Evolutionary conservation across 2,329 filamentous ascomycete genomes (phyloP).

Genomic region (Xylaria arbuscula): DNA sequence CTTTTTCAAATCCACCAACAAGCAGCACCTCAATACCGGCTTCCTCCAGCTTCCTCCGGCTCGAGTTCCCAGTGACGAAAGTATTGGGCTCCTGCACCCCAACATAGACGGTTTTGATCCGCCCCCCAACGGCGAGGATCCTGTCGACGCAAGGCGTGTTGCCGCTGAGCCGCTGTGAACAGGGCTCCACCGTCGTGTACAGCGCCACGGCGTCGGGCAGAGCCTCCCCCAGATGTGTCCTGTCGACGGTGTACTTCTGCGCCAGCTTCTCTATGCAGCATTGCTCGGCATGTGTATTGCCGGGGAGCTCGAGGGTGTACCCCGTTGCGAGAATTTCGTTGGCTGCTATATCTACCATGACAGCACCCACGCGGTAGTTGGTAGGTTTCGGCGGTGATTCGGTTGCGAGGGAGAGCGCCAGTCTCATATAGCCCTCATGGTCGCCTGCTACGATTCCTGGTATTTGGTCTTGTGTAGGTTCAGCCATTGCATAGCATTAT

Average conservation of each 20-base stretch:
- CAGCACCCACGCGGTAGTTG: constrained; percentile 94
- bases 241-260: constrained; percentile 58
- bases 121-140: constrained; percentile 71
- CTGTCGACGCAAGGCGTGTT: constrained; percentile 83
- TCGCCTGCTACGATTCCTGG: constrained; percentile 52
- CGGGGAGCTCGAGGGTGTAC: constrained; percentile 88
- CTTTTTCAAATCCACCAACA: constrained; percentile 78
- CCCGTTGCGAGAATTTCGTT: constrained; percentile 78
- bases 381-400: constrained; percentile 86
- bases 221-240: constrained; percentile 64
- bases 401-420: constrained; percentile 79
- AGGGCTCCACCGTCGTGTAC: constrained; percentile 95
- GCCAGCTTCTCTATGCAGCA: constrained; percentile 84
- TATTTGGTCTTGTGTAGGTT: constrained; percentile 17
- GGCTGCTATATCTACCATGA: constrained; percentile 73
- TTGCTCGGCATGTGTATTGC: constrained; percentile 97
- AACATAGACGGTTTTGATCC: constrained; percentile 82
- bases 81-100: constrained; percentile 90
- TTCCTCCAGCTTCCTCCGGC: constrained; percentile 74
- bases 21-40: constrained; percentile 80
- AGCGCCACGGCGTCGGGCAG: constrained; percentile 69
- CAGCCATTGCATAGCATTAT: constrained; percentile 32
- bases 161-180: constrained; percentile 77
- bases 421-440: constrained; percentile 68
- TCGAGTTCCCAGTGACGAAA: constrained; percentile 86